Conservation (phyloP, 1,139 yeast species). For the Spencermartinsiella ligniputridi region DNA sequence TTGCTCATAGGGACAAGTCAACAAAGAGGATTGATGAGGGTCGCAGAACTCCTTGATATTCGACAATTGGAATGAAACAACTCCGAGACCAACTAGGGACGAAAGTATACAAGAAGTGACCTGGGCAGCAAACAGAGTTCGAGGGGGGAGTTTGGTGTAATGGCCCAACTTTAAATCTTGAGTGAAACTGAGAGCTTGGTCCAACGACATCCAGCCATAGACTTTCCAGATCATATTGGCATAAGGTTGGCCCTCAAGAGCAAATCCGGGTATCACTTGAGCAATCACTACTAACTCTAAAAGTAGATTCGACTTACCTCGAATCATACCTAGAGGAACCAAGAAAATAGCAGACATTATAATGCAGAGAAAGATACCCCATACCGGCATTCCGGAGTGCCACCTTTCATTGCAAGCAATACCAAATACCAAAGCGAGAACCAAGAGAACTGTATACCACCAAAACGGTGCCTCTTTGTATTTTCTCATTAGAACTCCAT, state of each 20-base stretch:
- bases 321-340: slow-evolving; percentile 45
- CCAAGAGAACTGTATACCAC: slow-evolving; percentile 48
- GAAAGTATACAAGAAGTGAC: slow-evolving; percentile 34
- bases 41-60: slow-evolving; percentile 29
- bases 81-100: slow-evolving; percentile 43
- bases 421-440: slow-evolving; percentile 46
- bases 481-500: slow-evolving; percentile 49
- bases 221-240: slow-evolving; percentile 59
- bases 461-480: slow-evolving; percentile 61
- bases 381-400: slow-evolving; percentile 42
- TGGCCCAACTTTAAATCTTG: slow-evolving; percentile 52
- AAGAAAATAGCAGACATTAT: slow-evolving; percentile 52
- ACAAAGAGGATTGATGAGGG: slow-evolving; percentile 12
- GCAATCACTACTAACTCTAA: slow-evolving; percentile 57
- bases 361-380: slow-evolving; percentile 55
- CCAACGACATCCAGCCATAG: slow-evolving; percentile 37
- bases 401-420: slow-evolving; percentile 44
- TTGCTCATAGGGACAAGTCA: slow-evolving; percentile 34
- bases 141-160: slow-evolving; percentile 51
- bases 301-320: slow-evolving; percentile 49
- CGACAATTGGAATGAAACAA: slow-evolving; percentile 43
- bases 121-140: slow-evolving; percentile 52
- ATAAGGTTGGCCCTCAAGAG: slow-evolving; percentile 57
- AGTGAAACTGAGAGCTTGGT: slow-evolving; percentile 50
- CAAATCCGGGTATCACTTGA: slow-evolving; percentile 59